These are phyloP conservation scores for Ogataea populi-albae DNA, from an alignment of 805 yeast species.

Conservation along the genomic window DNA sequence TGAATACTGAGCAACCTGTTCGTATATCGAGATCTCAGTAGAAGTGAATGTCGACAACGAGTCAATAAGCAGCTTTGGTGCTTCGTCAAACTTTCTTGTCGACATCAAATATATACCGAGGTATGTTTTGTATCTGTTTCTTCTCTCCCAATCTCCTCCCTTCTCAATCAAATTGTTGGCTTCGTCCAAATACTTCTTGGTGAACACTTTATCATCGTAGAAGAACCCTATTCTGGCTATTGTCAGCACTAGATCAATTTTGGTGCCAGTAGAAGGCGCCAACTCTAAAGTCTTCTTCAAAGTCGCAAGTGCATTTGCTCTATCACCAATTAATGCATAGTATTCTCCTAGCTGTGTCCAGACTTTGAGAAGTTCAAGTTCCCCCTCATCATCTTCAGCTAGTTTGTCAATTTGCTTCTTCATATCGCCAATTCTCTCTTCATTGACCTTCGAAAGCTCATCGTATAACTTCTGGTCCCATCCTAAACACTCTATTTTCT, in stretches of 20 bases:
- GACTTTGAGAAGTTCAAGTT: constrained; percentile 71
- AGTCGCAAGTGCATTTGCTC: constrained; percentile 61
- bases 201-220: constrained; percentile 70
- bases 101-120: constrained; percentile 80
- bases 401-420: constrained; percentile 52
- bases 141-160: constrained; percentile 99
- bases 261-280: constrained; percentile 84
- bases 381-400: constrained; percentile 78
- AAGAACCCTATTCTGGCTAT: constrained; percentile 88
- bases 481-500: constrained; percentile 36
- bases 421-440: constrained; percentile 50
- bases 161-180: constrained; percentile 78
- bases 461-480: constrained; percentile 64
- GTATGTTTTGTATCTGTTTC: constrained; percentile 91
- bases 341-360: constrained; percentile 84
- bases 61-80: constrained; percentile 81
- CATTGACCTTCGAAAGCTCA: constrained; percentile 50
- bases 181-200: constrained; percentile 69
- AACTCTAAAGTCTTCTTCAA: constrained; percentile 70
- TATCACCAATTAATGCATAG: constrained; percentile 83
- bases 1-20: constrained; percentile 85
- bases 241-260: constrained; percentile 82
- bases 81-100: constrained; percentile 80
- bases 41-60: constrained; percentile 94
- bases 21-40: constrained; percentile 84